Percentiles rank a stretch among this genome's conserved stretches.
Evolutionary conservation across 1,139 yeast genomes (phyloP).

Genomic region (Debaryomyces udenii): DNA sequence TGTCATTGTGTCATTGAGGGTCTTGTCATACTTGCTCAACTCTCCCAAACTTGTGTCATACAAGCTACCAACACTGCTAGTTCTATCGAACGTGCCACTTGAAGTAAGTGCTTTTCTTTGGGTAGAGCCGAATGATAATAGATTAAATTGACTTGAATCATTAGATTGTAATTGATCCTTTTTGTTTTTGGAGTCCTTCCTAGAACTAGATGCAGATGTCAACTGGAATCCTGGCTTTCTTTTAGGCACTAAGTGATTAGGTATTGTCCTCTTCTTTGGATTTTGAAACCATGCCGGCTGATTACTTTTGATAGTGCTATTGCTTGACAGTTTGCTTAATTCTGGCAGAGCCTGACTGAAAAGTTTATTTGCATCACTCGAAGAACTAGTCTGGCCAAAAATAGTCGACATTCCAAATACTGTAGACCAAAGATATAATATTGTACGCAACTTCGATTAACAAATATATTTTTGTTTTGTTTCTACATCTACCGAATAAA

Average conservation of each 20-base stretch:
- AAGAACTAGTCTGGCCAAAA: constrained; percentile 12
- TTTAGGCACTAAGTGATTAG: constrained; percentile 54
- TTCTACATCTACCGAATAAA: too few species aligned
- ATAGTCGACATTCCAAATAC: constrained; percentile 12
- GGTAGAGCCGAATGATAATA: constrained; percentile 42
- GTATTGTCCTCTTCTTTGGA: constrained; percentile 59
- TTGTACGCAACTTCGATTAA: too few species aligned
- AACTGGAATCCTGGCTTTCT: constrained; percentile 48
- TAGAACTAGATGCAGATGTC: constrained; percentile 25
- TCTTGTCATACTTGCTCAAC: constrained; percentile 33
- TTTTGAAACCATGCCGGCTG: constrained; percentile 57
- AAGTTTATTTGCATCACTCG: constrained; percentile 7
- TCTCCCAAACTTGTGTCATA: constrained; percentile 31
- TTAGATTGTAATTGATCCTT: constrained; percentile 18
- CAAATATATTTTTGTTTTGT: neutral
- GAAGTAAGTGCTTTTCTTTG: constrained; percentile 27
- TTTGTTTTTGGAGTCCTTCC: constrained; percentile 20
- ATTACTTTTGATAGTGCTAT: constrained; percentile 7
- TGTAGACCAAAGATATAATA: too few species aligned
- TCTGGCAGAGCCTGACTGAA: constrained; percentile 8
- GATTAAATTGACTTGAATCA: constrained; percentile 34
- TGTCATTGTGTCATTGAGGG: constrained; percentile 30
- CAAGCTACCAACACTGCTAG: constrained; percentile 19
- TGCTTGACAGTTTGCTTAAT: constrained; percentile 7
- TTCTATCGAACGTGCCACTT: constrained; percentile 22